phyloP scores from a whole-genome alignment of 78 protist genomes.

The Dictyostelium brefeldianum region DNA sequence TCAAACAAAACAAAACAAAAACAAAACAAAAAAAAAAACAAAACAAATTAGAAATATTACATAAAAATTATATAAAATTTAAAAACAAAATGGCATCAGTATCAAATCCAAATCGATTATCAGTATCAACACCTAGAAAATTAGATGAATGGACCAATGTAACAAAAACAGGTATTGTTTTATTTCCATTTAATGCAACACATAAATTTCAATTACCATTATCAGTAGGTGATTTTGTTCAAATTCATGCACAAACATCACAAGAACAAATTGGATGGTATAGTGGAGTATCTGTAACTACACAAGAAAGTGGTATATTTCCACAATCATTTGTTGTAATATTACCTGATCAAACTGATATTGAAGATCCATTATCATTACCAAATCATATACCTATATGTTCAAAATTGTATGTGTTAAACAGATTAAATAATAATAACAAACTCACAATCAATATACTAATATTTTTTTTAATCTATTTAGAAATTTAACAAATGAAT shows the following conservation, averaged over 20 bases:
- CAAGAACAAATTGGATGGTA: slow-evolving; percentile 64
- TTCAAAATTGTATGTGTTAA: neutral
- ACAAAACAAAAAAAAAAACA: too few species aligned
- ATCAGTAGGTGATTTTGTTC: slow-evolving; percentile 79
- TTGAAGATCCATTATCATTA: neutral
- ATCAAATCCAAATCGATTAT: slow-evolving; percentile 4
- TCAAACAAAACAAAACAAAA: too few species aligned
- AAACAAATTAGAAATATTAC: too few species aligned
- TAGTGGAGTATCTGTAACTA: slow-evolving; percentile 67
- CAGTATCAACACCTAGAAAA: slow-evolving; percentile 36
- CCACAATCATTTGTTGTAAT: slow-evolving; percentile 79
- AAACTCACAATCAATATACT: neutral
- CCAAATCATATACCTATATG: slow-evolving; percentile 32
- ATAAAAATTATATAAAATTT: neutral
- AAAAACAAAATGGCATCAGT: neutral
- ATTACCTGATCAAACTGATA: slow-evolving; percentile 51
- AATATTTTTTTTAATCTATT: neutral
- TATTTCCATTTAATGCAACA: slow-evolving; percentile 76
- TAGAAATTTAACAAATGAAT: slow-evolving; percentile 48
- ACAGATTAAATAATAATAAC: neutral
- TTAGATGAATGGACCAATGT: slow-evolving; percentile 38
- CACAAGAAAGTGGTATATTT: slow-evolving; percentile 79
- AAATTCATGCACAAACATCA: slow-evolving; percentile 70
- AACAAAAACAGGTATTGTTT: slow-evolving; percentile 45
- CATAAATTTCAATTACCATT: slow-evolving; percentile 80